Evolutionary conservation across 2,329 filamentous ascomycete genomes (phyloP).

Genomic region (Esteya vermicola): DNA sequence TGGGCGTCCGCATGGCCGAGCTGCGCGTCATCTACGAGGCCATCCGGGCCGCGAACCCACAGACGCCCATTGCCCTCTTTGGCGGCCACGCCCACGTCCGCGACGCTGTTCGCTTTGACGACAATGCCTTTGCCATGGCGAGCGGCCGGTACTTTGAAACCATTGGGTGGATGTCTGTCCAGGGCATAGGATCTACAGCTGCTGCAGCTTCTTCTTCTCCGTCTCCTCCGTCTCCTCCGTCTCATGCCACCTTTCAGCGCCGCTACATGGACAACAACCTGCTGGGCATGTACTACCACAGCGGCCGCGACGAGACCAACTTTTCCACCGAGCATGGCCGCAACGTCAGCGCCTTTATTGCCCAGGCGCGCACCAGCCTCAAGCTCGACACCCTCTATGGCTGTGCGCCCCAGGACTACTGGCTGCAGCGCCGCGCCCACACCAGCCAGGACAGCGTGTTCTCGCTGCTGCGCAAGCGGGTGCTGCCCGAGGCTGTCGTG

Average conservation of each 20-base stretch:
- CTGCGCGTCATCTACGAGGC: slow-evolving; percentile 64
- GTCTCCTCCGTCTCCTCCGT: too few species aligned
- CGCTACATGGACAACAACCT: slow-evolving; percentile 93
- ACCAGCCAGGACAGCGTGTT: slow-evolving; percentile 64
- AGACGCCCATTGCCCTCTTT: slow-evolving; percentile 81
- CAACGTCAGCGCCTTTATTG: slow-evolving; percentile 57
- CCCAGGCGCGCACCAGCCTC: slow-evolving; percentile 53
- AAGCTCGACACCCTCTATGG: slow-evolving; percentile 61
- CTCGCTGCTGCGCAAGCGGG: slow-evolving; percentile 60
- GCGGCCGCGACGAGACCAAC: slow-evolving; percentile 51
- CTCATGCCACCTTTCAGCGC: slow-evolving; percentile 52
- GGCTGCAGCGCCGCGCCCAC: slow-evolving; percentile 69
- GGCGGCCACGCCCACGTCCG: slow-evolving; percentile 84
- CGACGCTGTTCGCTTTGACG: slow-evolving; percentile 69
- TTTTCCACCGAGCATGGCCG: slow-evolving; percentile 66
- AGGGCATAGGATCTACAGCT: not conserved
- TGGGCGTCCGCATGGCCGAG: slow-evolving; percentile 68
- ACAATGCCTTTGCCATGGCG: slow-evolving; percentile 62
- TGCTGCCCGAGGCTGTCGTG: slow-evolving; percentile 54
- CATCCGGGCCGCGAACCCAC: slow-evolving; percentile 62
- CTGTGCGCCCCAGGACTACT: slow-evolving; percentile 69
- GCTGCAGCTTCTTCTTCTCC: too few species aligned
- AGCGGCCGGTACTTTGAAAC: slow-evolving; percentile 92
- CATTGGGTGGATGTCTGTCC: slow-evolving; percentile 79
- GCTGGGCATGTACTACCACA: slow-evolving; percentile 70